phyloP scores from a whole-genome alignment of 768 basidiomycete species.

The Rhodosporidiobolus odoratus region DNA sequence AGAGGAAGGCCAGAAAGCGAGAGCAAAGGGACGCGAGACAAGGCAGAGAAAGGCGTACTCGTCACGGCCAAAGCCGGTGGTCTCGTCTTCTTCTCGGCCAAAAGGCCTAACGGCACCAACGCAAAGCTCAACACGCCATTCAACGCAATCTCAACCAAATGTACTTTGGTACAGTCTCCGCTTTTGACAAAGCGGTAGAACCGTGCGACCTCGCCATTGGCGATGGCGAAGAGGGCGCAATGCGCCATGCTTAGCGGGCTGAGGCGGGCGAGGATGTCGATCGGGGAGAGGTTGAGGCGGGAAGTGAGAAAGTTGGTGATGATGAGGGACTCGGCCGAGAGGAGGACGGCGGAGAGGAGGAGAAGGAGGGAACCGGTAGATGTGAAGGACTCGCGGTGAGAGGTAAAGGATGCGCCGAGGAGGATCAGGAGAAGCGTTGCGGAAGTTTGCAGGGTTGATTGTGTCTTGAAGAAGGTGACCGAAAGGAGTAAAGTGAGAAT shows the following conservation, averaged over 20 bases:
- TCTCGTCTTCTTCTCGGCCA: conserved; percentile 24
- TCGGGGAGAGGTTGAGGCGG: conserved; percentile 20
- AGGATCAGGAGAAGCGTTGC: conserved; percentile 30
- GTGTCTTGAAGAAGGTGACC: conserved; percentile 19
- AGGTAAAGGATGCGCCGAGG: conserved; percentile 33
- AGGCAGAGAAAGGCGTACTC: conserved; percentile 2
- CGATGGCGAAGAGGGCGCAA: conserved; percentile 26
- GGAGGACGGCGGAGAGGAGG: conserved; percentile 27
- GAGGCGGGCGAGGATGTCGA: conserved; percentile 32
- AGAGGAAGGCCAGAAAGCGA: neutral
- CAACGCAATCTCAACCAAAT: conserved; percentile 19
- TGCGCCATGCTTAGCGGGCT: conserved; percentile 15
- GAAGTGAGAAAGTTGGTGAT: conserved; percentile 20
- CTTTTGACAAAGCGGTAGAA: conserved; percentile 15
- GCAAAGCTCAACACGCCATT: conserved; percentile 31
- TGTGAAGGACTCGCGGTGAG: conserved; percentile 17
- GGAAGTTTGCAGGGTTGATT: conserved; percentile 18
- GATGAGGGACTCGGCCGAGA: conserved; percentile 30
- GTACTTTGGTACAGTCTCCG: conserved; percentile 17
- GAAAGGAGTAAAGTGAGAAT: conserved; percentile 34
- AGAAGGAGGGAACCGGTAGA: conserved; percentile 27
- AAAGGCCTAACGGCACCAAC: conserved; percentile 14
- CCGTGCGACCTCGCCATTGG: conserved; percentile 21
- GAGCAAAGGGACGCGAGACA: too few relatives aligned
- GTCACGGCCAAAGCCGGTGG: conserved; percentile 25